phyloP scores from a whole-genome alignment of 768 basidiomycete genomes.

The Termitomyces sp. region DNA sequence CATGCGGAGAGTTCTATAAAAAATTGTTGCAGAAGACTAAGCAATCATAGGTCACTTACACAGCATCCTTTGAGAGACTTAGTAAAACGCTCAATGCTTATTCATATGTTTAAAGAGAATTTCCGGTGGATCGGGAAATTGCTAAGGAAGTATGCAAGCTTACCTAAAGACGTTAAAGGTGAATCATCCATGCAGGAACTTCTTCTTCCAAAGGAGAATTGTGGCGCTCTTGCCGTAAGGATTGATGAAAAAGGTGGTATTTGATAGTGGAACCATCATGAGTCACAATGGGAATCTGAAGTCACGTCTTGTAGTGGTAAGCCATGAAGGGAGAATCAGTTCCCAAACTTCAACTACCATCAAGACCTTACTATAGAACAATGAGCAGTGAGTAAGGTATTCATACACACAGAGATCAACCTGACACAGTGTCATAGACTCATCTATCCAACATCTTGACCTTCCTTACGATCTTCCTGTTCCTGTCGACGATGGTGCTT shows the following conservation, averaged over 20 bases:
- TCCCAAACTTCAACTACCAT: not conserved
- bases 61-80: not conserved
- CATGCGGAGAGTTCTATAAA: not conserved
- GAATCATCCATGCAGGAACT: too few species aligned
- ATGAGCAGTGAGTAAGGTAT: not conserved
- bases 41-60: not conserved
- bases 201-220: not conserved
- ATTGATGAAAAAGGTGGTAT: not conserved
- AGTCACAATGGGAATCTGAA: not conserved
- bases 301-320: not conserved
- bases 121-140: not conserved
- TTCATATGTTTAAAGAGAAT: not conserved
- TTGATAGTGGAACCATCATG: not conserved
- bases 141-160: not conserved
- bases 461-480: conserved; percentile 15
- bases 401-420: not conserved
- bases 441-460: not conserved
- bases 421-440: not conserved
- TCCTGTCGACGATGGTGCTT: conserved; percentile 17
- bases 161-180: not conserved
- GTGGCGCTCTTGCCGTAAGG: not conserved
- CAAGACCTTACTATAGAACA: not conserved
- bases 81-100: not conserved
- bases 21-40: not conserved
- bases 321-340: too few species aligned